Percentiles rank a stretch among this genome's conserved stretches.
These are phyloP conservation scores for Zygoascus tannicola DNA, from an alignment of 805 yeast species.

Conservation along the genomic window DNA sequence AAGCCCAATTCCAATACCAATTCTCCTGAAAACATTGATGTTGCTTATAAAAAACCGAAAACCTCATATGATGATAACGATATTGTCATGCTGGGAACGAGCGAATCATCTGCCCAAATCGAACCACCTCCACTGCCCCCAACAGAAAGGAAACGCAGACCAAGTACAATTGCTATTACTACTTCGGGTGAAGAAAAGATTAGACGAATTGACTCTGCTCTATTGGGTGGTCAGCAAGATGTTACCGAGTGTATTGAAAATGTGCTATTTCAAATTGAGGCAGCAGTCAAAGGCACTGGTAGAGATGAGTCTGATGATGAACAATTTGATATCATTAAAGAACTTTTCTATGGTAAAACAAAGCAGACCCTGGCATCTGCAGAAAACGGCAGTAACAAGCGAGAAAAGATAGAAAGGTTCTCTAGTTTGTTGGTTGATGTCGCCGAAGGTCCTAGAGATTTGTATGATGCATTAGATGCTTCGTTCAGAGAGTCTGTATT, in stretches of 20 bases:
- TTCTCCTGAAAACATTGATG: not conserved
- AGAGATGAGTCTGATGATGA: conserved; percentile 59
- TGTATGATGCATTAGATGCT: conserved; percentile 84
- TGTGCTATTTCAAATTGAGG: conserved; percentile 82
- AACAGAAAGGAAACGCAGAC: not conserved
- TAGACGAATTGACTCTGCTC: conserved; percentile 35
- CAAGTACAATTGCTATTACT: conserved; percentile 1
- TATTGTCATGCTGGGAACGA: not conserved
- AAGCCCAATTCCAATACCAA: not conserved
- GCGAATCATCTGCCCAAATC: not conserved
- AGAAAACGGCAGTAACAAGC: conserved; percentile 28
- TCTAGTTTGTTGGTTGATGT: conserved; percentile 76
- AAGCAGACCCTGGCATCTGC: conserved; percentile 53
- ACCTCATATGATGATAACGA: conserved; percentile 1
- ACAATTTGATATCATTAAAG: conserved; percentile 72
- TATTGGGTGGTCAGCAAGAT: conserved; percentile 81
- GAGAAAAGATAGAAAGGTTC: conserved; percentile 63
- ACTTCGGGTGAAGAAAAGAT: conserved; percentile 5
- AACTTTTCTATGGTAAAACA: conserved; percentile 76
- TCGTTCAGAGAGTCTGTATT: conserved; percentile 68
- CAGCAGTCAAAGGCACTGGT: conserved; percentile 62
- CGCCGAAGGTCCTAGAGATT: conserved; percentile 77
- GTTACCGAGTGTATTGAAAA: conserved; percentile 96
- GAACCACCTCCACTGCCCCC: not conserved
- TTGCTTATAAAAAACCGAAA: too few species aligned